Percentiles rank a stretch among this genome's conserved stretches.
Evolutionary conservation across 2,329 filamentous ascomycete genomes (phyloP).

Genomic region (Aureobasidium sp.): DNA sequence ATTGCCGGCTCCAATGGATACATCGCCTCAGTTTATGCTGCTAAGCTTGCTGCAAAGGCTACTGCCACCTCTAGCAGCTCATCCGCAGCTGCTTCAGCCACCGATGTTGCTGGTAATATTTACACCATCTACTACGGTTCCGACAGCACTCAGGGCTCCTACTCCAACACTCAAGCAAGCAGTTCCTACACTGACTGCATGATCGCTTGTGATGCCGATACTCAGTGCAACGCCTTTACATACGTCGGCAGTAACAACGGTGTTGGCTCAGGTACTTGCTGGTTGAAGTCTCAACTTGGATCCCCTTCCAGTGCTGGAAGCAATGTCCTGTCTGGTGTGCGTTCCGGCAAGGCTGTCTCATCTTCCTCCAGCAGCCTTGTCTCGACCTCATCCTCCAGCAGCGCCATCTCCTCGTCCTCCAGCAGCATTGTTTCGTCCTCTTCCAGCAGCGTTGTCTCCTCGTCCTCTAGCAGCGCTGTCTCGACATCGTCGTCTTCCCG

Average conservation of each 20-base stretch:
- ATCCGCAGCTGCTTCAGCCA: constrained; percentile 17
- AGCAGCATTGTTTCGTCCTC: neutral
- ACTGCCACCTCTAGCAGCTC: constrained; percentile 21
- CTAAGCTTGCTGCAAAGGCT: constrained; percentile 19
- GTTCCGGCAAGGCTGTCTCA: constrained; percentile 13
- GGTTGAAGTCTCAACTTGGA: constrained; percentile 14
- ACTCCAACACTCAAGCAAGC: constrained; percentile 22
- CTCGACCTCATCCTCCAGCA: neutral
- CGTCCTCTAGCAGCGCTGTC: neutral
- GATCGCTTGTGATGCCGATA: constrained; percentile 20
- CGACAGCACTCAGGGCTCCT: constrained; percentile 19
- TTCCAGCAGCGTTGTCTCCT: constrained; percentile 8
- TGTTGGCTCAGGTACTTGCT: constrained; percentile 22
- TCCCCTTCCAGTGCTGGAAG: constrained; percentile 17
- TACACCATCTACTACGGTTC: constrained; percentile 24
- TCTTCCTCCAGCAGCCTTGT: constrained; percentile 16
- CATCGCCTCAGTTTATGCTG: neutral
- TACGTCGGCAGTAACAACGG: constrained; percentile 23
- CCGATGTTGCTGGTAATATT: constrained; percentile 21
- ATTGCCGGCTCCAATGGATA: constrained; percentile 16
- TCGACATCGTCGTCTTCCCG: neutral
- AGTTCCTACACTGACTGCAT: constrained; percentile 24
- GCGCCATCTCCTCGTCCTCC: neutral
- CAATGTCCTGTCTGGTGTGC: constrained; percentile 23
- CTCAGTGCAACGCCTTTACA: constrained; percentile 23